phyloP scores from a whole-genome alignment of 2,329 filamentous ascomycete species.

The Xylariaceae sp. region DNA sequence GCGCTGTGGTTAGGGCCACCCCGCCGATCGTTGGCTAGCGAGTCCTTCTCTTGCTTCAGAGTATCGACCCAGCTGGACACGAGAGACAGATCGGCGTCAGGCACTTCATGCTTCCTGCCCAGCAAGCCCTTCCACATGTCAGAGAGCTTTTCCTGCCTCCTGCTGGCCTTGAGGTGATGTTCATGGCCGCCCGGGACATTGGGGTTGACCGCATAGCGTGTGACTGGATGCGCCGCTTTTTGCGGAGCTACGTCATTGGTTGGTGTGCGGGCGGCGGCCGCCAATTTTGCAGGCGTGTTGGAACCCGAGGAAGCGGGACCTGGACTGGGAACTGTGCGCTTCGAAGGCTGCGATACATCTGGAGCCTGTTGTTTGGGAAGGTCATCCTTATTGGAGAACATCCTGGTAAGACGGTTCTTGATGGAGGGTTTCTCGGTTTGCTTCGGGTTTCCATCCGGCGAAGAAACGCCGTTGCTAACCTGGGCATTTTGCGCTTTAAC shows the following conservation, averaged over 20 bases:
- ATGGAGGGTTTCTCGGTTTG: conserved; percentile 53
- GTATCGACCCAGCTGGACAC: conserved; percentile 97
- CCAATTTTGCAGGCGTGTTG: conserved; percentile 30
- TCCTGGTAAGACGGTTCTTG: conserved; percentile 61
- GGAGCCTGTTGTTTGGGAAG: conserved; percentile 33
- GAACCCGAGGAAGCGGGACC: conserved; percentile 32
- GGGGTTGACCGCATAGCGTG: conserved; percentile 49
- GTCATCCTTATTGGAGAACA: conserved; percentile 59
- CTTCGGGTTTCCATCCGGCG: conserved; percentile 34
- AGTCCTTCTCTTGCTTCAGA: conserved; percentile 81
- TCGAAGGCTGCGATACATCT: conserved; percentile 31
- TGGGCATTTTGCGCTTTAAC: conserved; percentile 30
- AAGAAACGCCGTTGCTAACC: conserved; percentile 26
- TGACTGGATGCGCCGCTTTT: conserved; percentile 30
- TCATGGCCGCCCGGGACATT: conserved; percentile 68
- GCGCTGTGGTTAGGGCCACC: conserved; percentile 68
- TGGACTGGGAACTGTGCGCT: conserved; percentile 23
- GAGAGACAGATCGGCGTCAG: conserved; percentile 80
- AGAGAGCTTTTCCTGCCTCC: conserved; percentile 89
- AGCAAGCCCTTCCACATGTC: conserved; percentile 87
- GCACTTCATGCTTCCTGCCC: conserved; percentile 73
- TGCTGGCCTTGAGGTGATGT: conserved; percentile 84
- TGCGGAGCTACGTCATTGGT: conserved; percentile 20
- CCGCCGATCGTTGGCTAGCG: conserved; percentile 70
- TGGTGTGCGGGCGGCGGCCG: conserved; percentile 28